A percentile compares a stretch with the other conserved stretches of the same genome.
Conservation (phyloP, 2,329 filamentous ascomycete genomes). For the Pestalotiopsis fici region DNA sequence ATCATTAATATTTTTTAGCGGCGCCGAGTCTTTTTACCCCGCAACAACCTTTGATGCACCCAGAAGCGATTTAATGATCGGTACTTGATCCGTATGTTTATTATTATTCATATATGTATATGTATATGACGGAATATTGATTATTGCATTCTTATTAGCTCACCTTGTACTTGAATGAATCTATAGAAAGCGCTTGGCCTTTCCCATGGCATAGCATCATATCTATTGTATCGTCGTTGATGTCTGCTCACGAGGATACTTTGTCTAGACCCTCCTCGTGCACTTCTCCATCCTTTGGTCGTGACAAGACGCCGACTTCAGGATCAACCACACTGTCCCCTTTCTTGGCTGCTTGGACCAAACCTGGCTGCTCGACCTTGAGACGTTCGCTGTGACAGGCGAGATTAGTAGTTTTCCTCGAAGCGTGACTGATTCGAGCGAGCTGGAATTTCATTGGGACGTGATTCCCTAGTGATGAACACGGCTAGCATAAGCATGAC, state of each 20-base stretch:
- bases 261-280: constrained; percentile 4
- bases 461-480: no score
- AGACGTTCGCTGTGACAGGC: constrained; percentile 42
- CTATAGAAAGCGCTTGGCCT: background rate
- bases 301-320: constrained; percentile 19
- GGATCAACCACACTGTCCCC: constrained; percentile 26
- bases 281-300: background rate
- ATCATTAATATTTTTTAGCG: background rate
- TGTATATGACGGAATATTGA: background rate
- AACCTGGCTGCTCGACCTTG: constrained; percentile 59
- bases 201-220: background rate
- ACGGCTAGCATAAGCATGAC: background rate
- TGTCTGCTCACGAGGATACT: background rate
- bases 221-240: background rate
- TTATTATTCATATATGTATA: background rate
- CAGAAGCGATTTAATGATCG: background rate
- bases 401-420: background rate
- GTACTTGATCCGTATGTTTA: background rate
- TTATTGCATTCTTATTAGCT: background rate
- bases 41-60: background rate
- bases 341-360: constrained; percentile 35
- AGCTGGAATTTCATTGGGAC: no score
- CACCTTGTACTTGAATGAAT: background rate
- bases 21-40: background rate
- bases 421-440: no score